phyloP scores from a whole-genome alignment of 2,329 filamentous ascomycete genomes.

The Coniochaeta hoffmannii region DNA sequence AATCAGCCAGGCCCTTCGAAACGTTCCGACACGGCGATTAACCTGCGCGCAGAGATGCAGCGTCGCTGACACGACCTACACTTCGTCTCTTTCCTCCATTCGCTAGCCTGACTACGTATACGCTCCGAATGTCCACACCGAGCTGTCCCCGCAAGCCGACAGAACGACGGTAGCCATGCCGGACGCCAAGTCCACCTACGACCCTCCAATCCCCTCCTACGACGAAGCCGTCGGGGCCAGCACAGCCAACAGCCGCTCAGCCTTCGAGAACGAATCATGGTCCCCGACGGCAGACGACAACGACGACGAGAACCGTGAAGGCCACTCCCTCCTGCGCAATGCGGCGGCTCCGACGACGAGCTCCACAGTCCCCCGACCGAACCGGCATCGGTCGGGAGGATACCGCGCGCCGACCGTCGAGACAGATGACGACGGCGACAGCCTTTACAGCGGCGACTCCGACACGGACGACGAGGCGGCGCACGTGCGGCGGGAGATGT shows the following conservation, averaged over 20 bases:
- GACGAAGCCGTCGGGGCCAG: conserved; percentile 66
- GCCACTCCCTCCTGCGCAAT: conserved; percentile 63
- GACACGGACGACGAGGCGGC: conserved; percentile 47
- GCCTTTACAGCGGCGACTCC: conserved; percentile 39
- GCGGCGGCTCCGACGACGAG: conserved; percentile 23
- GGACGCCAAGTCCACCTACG: conserved; percentile 29
- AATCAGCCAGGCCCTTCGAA: background rate
- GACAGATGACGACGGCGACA: conserved; percentile 61
- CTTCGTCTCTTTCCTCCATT: background rate
- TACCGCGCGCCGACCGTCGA: conserved; percentile 81
- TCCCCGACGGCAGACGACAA: conserved; percentile 43
- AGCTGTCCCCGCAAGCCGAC: background rate
- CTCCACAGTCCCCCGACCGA: conserved; percentile 32
- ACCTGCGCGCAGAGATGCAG: background rate
- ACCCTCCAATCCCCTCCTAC: conserved; percentile 70
- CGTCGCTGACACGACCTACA: background rate
- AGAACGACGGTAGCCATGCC: background rate
- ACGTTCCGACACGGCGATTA: background rate
- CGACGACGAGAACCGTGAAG: conserved; percentile 63
- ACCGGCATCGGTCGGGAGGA: conserved; percentile 25
- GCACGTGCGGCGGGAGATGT: conserved; percentile 71
- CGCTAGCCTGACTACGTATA: background rate
- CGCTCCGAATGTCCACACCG: background rate
- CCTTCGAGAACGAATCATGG: conserved; percentile 8
- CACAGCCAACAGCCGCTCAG: conserved; percentile 23